Evolutionary conservation across 768 basidiomycete genomes (phyloP), one percentile per base, ranked within the genome.

Genomic region (Mrakia hoshinonis): DNA sequence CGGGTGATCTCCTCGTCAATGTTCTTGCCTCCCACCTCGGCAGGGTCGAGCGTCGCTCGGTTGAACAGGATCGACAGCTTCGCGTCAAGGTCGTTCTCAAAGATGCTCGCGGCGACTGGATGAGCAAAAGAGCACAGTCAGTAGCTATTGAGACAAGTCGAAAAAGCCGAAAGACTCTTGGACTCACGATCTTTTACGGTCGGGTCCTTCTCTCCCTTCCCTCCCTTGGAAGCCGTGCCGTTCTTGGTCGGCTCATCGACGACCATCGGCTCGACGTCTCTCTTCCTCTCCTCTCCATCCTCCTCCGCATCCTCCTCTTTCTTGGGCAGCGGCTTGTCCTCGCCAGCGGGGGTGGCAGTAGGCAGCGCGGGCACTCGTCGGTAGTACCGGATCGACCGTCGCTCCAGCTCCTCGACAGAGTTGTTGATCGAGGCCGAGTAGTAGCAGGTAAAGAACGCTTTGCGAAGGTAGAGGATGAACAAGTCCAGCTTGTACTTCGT

Each of bases 341-440:
- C n/a, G 7, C 49, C 52, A 38, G 52, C 34, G 4, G 68, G 22
- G 4, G 39, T 24, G n/a, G 34, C 67, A n/a, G 55, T 54, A 9
- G 68, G 55, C 20, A 24, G 26, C 22, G 39, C 87, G 88, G 81
- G 63, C 34, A 58, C 66, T 52, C 69, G 63, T 54, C 95, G 86
- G 74, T 89, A 83, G 82, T 99, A 96, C 82, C 87, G 87, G 76
- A 96, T 83, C 84, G 95, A 97, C 82, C 92, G 92, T 79, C 92
- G 86, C 80, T 92, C 88, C 77, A 99, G 84, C 83, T 96, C 92
- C 82, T 99, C 96, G 80, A 89, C 81, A 82, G 92, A 92, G 82
- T 95, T 89, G 79, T 88, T 89, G 75, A 91, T 86, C 78, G 91
- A 87, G 76, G 89, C 88, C 84, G 96, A 99, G 82, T 99, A 99